Evolutionary conservation across 441 rosid species (phyloP).

Genomic region (Pelargonium myrrhifolium): DNA sequence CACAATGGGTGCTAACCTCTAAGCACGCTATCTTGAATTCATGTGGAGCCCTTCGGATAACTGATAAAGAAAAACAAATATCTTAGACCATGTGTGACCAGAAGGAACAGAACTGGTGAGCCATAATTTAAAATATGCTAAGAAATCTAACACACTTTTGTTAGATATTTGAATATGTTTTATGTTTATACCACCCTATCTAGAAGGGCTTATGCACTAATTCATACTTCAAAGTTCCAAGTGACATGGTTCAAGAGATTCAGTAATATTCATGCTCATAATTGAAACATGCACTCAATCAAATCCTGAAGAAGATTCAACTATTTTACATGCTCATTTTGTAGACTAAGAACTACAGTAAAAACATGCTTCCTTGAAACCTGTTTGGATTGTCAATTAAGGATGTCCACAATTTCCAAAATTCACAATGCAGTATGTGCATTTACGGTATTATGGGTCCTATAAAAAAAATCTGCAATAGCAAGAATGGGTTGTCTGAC

Average conservation of each 20-base stretch:
- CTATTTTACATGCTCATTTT: neutral
- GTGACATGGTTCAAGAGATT: neutral
- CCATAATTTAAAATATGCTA: neutral
- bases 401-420: too few relatives aligned
- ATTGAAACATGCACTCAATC: neutral
- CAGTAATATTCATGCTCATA: neutral
- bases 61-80: slow-evolving; percentile 31
- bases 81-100: slow-evolving; percentile 18
- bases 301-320: neutral
- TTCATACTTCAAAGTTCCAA: neutral
- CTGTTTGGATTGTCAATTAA: too few relatives aligned
- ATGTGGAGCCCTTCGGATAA: slow-evolving; percentile 95
- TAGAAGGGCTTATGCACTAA: neutral
- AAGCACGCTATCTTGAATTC: slow-evolving; percentile 97
- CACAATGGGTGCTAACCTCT: slow-evolving; percentile 53
- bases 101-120: neutral
- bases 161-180: neutral
- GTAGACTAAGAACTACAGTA: neutral
- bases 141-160: neutral
- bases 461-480: too few relatives aligned
- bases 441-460: too few relatives aligned
- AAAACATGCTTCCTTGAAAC: neutral
- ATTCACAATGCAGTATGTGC: too few relatives aligned
- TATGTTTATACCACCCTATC: neutral
- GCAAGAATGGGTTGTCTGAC: too few relatives aligned